Evolutionary conservation across 2,329 filamentous ascomycete species (phyloP), one percentile per base, ranked within the genome.

Genomic region (Aspergillus flavus): DNA sequence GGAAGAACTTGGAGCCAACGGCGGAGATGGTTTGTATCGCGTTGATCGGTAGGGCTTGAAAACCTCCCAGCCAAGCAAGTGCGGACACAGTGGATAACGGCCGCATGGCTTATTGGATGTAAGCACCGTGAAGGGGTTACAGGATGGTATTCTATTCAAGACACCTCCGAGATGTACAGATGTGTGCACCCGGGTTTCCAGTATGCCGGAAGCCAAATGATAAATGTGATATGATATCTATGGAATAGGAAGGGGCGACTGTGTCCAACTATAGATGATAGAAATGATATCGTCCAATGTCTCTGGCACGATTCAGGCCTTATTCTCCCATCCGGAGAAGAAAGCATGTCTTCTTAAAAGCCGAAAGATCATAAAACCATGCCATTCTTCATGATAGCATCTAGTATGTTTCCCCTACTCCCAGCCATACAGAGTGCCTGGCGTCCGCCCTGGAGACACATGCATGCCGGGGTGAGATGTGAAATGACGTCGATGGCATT

Each of bases 1-100:
- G 89, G 82, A 96, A 96, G 82, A 96, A 93, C 80, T 96, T 96
- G 81, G 89, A 89, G 57, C 92, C 92, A 59, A 89, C 86, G 48
- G 80, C 79, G n/a, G 81, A 81, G 66, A 89, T 85, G 60, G 84
- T 85, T 41, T 85, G 80, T 55, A 88, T 79, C 34, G 85, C 82
- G 48, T 67, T 64, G 55, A 72, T 73, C 14, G 70, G 61, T 72
- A 70, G 63, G 39, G 64, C 66, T 55, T 73, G 71, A 48, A 76
- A 64, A 59, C 69, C 66, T 34, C 71, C 69, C 58, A 76, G 52
- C 52, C 59, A 60, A 77, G 65, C 65, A 73, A 64, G 21, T 16
- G 16, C n/a, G 6, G 34, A 39, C 11, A 39, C 12, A 55, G 52
- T 55, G 30, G 34, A 26, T 6, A 39, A 39, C 9, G 21, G 12